These are phyloP conservation scores for Leucocoprinus leucothites DNA, from an alignment of 768 basidiomycete genomes.

Conservation along the genomic window DNA sequence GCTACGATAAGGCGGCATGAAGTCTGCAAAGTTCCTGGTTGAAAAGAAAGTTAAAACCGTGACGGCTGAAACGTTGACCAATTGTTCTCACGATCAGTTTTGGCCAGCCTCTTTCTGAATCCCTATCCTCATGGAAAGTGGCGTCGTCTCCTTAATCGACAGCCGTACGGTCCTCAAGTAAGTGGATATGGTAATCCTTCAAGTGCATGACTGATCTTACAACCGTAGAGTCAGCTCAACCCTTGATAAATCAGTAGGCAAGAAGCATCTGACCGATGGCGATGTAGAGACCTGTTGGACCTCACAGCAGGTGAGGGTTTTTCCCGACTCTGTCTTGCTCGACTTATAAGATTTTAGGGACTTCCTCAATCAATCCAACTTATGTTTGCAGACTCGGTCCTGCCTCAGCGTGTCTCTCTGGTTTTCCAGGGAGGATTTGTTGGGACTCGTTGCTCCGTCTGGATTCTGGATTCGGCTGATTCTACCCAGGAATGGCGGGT, in stretches of 20 bases:
- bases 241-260: conserved; percentile 69
- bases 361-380: conserved; percentile 75
- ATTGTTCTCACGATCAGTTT: conserved; percentile 9
- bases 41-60: neutral
- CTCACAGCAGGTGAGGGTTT: conserved; percentile 59
- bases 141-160: conserved; percentile 37
- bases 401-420: conserved; percentile 52
- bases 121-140: conserved; percentile 18
- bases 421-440: conserved; percentile 90
- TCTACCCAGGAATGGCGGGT: conserved; percentile 44
- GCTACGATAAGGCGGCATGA: neutral
- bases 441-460: conserved; percentile 59
- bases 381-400: conserved; percentile 47
- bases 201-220: conserved; percentile 9
- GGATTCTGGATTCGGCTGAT: conserved; percentile 28
- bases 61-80: neutral
- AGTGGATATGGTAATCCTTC: conserved; percentile 15
- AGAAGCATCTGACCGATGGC: conserved; percentile 66
- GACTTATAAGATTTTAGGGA: conserved; percentile 45
- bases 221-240: conserved; percentile 71
- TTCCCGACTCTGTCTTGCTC: neutral
- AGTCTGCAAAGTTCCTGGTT: neutral
- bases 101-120: conserved; percentile 3
- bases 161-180: conserved; percentile 52
- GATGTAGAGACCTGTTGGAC: conserved; percentile 85